These are phyloP conservation scores for Aurantiochytrium sp. DNA, from an alignment of 108 stramenopile species.

Conservation along the genomic window DNA sequence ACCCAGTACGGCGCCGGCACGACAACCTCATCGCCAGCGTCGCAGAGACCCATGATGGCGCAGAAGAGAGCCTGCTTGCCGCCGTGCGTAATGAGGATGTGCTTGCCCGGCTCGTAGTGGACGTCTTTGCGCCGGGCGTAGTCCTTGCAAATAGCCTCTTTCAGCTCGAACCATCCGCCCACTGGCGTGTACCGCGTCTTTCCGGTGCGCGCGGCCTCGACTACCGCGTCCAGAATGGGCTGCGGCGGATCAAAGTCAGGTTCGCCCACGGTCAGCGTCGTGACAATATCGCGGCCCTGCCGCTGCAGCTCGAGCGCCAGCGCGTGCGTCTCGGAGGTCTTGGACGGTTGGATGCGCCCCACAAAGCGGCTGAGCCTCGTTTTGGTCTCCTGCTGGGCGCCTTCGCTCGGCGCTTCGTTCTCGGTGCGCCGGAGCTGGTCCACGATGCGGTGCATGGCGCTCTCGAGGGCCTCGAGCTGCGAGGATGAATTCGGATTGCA, in stretches of 20 bases:
- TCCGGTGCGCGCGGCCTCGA: conserved; percentile 58
- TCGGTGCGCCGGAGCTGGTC: conserved; percentile 27
- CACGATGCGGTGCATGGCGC: background rate
- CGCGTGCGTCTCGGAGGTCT: conserved; percentile 46
- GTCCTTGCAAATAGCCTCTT: conserved; percentile 79
- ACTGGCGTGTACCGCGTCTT: conserved; percentile 88
- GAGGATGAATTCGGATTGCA: conserved; percentile 60
- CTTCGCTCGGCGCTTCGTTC: no score
- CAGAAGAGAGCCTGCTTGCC: conserved; percentile 91
- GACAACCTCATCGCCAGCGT: conserved; percentile 80
- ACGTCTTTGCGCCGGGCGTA: conserved; percentile 71
- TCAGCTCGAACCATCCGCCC: conserved; percentile 73
- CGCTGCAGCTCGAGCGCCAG: conserved; percentile 53
- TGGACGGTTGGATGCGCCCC: conserved; percentile 11
- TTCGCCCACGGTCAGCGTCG: conserved; percentile 92
- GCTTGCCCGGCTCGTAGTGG: conserved; percentile 67
- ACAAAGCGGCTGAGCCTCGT: background rate
- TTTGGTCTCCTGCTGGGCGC: no score
- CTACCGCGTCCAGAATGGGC: conserved; percentile 75
- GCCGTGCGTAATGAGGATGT: conserved; percentile 91
- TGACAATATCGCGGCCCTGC: conserved; percentile 58
- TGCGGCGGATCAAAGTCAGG: conserved; percentile 86
- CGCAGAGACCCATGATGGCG: conserved; percentile 75
- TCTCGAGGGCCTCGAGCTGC: background rate
- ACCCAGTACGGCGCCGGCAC: conserved; percentile 94